These are phyloP conservation scores for Tylopilus subfusipes DNA, from an alignment of 768 basidiomycete genomes.

Conservation along the genomic window DNA sequence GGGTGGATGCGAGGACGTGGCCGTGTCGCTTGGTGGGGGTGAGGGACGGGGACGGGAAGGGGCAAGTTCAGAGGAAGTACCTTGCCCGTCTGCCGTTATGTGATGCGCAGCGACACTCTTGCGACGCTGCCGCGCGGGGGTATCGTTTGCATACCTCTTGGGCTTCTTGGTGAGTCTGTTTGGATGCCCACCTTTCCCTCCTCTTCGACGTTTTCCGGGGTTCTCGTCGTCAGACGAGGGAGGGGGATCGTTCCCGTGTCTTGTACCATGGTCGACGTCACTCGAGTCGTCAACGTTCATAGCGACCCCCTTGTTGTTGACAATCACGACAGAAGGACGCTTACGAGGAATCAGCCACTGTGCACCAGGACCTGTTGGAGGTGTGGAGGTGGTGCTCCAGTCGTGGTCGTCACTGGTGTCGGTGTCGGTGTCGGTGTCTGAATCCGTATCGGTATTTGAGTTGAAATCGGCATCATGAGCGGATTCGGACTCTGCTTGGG, in stretches of 20 bases:
- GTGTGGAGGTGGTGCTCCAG: conserved; percentile 7
- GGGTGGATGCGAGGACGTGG: no score
- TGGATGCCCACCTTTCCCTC: background rate
- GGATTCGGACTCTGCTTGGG: conserved; percentile 4
- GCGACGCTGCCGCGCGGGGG: conserved; percentile 2
- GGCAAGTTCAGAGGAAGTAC: background rate
- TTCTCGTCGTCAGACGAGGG: conserved; percentile 5
- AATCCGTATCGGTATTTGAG: conserved; percentile 9
- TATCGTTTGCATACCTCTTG: conserved; percentile 11
- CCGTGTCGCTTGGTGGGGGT: background rate
- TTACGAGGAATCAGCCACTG: conserved; percentile 22
- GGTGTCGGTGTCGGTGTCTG: conserved; percentile 14
- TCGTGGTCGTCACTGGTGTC: conserved; percentile 18
- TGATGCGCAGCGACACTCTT: background rate
- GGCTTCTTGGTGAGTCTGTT: conserved; percentile 10
- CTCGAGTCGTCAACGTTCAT: background rate
- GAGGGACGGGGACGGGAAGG: background rate
- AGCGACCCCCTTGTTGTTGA: background rate
- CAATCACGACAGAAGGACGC: conserved; percentile 18
- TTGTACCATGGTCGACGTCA: background rate
- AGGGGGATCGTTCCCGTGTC: background rate
- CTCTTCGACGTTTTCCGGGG: conserved; percentile 18
- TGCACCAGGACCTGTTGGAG: conserved; percentile 8
- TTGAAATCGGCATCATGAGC: conserved; percentile 5
- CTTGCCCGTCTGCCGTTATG: background rate